A percentile compares a stretch with the other conserved stretches of the same genome.
Conservation (phyloP, 129 eudicot species). For the Smallanthus sonchifolius region DNA sequence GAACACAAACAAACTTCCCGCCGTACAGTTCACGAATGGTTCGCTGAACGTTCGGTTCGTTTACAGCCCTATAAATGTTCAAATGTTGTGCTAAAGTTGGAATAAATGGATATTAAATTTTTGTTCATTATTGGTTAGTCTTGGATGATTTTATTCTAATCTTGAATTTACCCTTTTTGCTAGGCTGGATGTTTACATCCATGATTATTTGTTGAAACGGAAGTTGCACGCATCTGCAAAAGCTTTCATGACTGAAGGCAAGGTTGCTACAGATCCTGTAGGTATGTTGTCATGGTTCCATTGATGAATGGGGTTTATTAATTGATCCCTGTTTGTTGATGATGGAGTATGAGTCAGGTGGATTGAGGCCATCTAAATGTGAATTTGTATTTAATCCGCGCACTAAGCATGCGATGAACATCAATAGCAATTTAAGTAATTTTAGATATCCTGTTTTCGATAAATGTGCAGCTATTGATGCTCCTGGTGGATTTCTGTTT, state of each 20-base stretch:
- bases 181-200: conserved; percentile 99
- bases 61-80: neutral
- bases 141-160: conserved; percentile 16
- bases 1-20: too few species aligned
- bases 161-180: conserved; percentile 8
- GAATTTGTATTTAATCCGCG: neutral
- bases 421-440: neutral
- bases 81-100: neutral
- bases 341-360: neutral
- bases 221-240: conserved; percentile 90
- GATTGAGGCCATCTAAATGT: neutral
- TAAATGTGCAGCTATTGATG: conserved; percentile 80
- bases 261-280: conserved; percentile 97
- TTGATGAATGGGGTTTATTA: neutral
- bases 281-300: conserved; percentile 44
- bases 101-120: neutral
- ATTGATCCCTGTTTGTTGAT: conserved; percentile 10
- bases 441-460: neutral
- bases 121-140: conserved; percentile 3
- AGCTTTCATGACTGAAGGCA: conserved; percentile 99
- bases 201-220: conserved; percentile 86
- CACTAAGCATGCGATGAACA: neutral
- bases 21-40: too few species aligned
- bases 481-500: conserved; percentile 97
- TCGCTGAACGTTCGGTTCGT: too few species aligned